Evolutionary conservation across 345 rosid species (phyloP).

Genomic region (Brassica incana): DNA sequence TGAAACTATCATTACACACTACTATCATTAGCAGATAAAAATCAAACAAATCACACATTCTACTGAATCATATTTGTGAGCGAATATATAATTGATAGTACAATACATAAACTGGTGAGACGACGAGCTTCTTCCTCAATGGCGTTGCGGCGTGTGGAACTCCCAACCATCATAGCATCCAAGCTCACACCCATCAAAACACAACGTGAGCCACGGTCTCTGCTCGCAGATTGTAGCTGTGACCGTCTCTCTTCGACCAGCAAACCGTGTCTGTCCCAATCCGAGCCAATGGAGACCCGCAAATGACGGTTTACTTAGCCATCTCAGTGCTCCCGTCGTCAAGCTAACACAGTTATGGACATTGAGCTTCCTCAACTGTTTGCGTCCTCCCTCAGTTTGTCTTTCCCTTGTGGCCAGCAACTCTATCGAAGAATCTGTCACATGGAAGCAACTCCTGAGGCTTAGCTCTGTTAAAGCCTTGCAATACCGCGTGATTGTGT

Average conservation of each 20-base stretch:
- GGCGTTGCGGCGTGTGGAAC: slow-evolving; percentile 44
- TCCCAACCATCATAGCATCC: slow-evolving; percentile 74
- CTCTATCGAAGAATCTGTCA: slow-evolving; percentile 56
- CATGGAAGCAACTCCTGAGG: slow-evolving; percentile 51
- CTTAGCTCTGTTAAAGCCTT: slow-evolving; percentile 55
- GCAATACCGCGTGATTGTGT: slow-evolving; percentile 41
- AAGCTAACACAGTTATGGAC: slow-evolving; percentile 55
- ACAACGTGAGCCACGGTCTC: slow-evolving; percentile 63
- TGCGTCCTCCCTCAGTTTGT: slow-evolving; percentile 39
- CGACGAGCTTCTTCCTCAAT: slow-evolving; percentile 17
- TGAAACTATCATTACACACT: too few species aligned
- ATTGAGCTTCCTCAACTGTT: slow-evolving; percentile 47
- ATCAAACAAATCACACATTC: background rate
- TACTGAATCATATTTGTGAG: background rate
- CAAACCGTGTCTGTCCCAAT: slow-evolving; percentile 44
- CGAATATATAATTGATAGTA: background rate
- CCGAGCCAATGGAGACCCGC: slow-evolving; percentile 63
- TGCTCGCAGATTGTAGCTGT: slow-evolving; percentile 33
- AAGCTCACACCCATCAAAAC: slow-evolving; percentile 68
- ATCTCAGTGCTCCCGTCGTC: slow-evolving; percentile 41
- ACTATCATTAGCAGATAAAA: background rate
- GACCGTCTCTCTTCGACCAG: slow-evolving; percentile 33
- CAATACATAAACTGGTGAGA: background rate
- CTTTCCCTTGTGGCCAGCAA: slow-evolving; percentile 47
- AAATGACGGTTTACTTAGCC: slow-evolving; percentile 51